These are phyloP conservation scores for Capsicum rhomboideum DNA, from an alignment of 257 asterid species.

Conservation along the genomic window DNA sequence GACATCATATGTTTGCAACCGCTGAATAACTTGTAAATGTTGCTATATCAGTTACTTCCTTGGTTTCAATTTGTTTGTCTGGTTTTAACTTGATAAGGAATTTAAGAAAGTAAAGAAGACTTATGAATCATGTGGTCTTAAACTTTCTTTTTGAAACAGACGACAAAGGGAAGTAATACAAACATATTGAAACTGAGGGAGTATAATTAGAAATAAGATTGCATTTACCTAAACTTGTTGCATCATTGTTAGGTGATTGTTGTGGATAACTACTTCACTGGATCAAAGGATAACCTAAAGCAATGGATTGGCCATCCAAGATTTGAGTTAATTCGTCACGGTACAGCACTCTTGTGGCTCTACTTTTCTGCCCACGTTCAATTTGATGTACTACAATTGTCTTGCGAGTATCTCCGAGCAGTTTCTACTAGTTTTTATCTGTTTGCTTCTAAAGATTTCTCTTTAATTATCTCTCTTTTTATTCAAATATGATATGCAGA, in stretches of 20 bases:
- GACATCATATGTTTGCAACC: not conserved
- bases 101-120: no score
- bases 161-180: no score
- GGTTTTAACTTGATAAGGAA: no score
- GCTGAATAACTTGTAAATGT: not conserved
- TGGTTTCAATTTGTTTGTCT: no score
- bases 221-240: not conserved
- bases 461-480: not conserved
- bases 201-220: not conserved
- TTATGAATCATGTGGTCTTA: no score
- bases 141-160: no score
- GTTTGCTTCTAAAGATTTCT: not conserved
- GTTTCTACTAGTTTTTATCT: not conserved
- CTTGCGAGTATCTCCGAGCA: not conserved
- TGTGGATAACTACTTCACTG: constrained; percentile 91
- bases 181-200: no score
- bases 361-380: not conserved
- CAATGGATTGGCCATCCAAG: constrained; percentile 98
- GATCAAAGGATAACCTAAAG: constrained; percentile 85
- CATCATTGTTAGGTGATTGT: constrained; percentile 57
- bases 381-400: not conserved
- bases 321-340: constrained; percentile 97
- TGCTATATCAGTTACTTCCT: no score
- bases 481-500: constrained; percentile 27
- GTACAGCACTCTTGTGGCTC: constrained; percentile 9